Base-by-base conservation (phyloP, 306 rosid genomes). In the Lathyrus tuberosus region DNA sequence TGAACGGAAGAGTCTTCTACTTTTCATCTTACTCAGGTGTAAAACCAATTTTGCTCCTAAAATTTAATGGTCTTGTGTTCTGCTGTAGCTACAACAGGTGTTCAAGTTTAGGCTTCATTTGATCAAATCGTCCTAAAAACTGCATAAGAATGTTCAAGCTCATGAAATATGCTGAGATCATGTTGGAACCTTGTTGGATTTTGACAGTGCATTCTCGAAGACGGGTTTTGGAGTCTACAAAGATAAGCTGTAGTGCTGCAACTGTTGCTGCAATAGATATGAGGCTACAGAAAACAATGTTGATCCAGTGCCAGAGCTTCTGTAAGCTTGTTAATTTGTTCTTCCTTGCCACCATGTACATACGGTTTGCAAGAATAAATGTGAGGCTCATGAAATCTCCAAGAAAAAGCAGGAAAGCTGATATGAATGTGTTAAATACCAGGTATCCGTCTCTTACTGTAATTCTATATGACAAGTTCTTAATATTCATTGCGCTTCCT, bases 371-470 rank as follows among this genome's bases (percentile, higher is more conserved):
- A 6, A 94, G 96, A 71, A 90, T 94, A 75, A 94, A 91, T 3
- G 99, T 91, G 40, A 94, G 97, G 75, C 96, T 94, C 96, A 91
- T 91, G 85, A 94, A 94, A 54, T 91, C 99, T 82, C 99, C 99
- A 0, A 94, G 95, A 87, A 94, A 94, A 4, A 97, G 99, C 33
- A 94, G 59, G 17, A 88, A 86, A 35, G 99, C 97, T 0, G 99
- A 17, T 8, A 94, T 84, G 3, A 91, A 69, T 8, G 96, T 91
- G 62, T 86, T 91, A 5, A 90, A 44, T 8, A 84, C 68, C 46
- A 94, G 74, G 86, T 91, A 94, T 38, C 99, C 92, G 10, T 97
- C 99, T 83, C 96, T 84, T 1, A 94, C 88, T 6, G 8, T 1
- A 1, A 88, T 18, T 62, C 96, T 70, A 74, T 84, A 94, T 24